Percentiles rank a stretch among this genome's conserved stretches.
phyloP scores from a whole-genome alignment of 345 rosid species.

The Camelina neglecta region DNA sequence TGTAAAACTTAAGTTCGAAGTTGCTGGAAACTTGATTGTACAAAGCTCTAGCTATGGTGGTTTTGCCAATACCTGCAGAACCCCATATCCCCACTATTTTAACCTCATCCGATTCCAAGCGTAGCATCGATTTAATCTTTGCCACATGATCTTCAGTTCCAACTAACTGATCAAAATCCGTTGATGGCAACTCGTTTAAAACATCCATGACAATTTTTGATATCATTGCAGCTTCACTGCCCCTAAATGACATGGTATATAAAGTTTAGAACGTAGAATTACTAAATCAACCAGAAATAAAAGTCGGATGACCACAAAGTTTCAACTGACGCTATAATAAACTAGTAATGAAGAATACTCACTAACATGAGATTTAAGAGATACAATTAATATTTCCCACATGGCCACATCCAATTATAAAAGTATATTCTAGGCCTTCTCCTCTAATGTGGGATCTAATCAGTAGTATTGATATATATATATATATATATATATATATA shows the following conservation, averaged over 20 bases:
- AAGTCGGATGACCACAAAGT: too few relatives aligned
- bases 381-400: too few relatives aligned
- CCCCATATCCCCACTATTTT: constrained; percentile 24
- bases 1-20: constrained; percentile 24
- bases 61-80: constrained; percentile 26
- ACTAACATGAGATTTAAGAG: too few relatives aligned
- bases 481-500: too few relatives aligned
- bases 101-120: constrained; percentile 18
- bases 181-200: constrained; percentile 15
- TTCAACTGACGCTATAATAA: too few relatives aligned
- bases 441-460: too few relatives aligned
- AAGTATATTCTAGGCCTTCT: too few relatives aligned
- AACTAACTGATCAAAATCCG: constrained; percentile 15
- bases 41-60: constrained; percentile 25
- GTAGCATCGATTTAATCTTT: neutral
- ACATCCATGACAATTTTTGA: constrained; percentile 11
- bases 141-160: constrained; percentile 20
- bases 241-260: neutral
- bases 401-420: too few relatives aligned
- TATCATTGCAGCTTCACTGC: constrained; percentile 11
- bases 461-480: too few relatives aligned
- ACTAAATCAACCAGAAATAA: too few relatives aligned
- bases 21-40: neutral
- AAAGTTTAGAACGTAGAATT: too few relatives aligned
- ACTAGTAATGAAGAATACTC: too few relatives aligned